phyloP scores from a whole-genome alignment of 345 rosid genomes.

The Punica granatum region DNA sequence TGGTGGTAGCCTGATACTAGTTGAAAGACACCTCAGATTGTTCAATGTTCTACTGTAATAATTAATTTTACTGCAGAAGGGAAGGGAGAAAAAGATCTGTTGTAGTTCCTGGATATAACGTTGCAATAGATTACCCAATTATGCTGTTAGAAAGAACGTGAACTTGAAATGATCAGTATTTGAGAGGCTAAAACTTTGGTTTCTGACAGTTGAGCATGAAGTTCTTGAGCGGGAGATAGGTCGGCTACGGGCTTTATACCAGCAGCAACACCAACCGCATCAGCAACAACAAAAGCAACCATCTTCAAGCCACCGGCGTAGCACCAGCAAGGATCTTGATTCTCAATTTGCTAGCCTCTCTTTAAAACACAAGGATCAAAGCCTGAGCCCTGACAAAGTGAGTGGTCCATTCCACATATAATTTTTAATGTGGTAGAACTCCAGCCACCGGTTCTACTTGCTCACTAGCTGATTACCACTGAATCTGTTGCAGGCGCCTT shows the following conservation, averaged over 20 bases:
- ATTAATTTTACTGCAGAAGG: neutral
- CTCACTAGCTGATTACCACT: neutral
- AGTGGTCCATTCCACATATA: slow-evolving; percentile 59
- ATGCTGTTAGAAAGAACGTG: neutral
- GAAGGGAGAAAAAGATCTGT: neutral
- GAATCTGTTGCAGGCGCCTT: neutral
- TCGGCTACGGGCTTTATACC: slow-evolving; percentile 63
- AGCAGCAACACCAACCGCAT: slow-evolving; percentile 55
- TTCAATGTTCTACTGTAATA: neutral
- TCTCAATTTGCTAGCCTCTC: slow-evolving; percentile 84
- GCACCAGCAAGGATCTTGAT: slow-evolving; percentile 75
- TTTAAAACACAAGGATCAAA: slow-evolving; percentile 58
- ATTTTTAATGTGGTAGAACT: neutral
- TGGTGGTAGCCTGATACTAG: neutral
- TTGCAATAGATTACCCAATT: neutral
- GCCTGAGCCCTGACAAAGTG: slow-evolving; percentile 51
- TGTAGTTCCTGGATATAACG: neutral
- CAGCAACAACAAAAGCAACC: slow-evolving; percentile 41
- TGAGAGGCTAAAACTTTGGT: neutral
- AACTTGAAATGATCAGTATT: neutral
- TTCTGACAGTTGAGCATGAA: slow-evolving; percentile 83
- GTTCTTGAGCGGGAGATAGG: slow-evolving; percentile 91
- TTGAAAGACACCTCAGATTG: neutral
- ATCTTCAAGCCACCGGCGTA: slow-evolving; percentile 62
- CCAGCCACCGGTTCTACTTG: neutral